phyloP scores from a whole-genome alignment of 257 asterid species.

The Solanum rostratum region DNA sequence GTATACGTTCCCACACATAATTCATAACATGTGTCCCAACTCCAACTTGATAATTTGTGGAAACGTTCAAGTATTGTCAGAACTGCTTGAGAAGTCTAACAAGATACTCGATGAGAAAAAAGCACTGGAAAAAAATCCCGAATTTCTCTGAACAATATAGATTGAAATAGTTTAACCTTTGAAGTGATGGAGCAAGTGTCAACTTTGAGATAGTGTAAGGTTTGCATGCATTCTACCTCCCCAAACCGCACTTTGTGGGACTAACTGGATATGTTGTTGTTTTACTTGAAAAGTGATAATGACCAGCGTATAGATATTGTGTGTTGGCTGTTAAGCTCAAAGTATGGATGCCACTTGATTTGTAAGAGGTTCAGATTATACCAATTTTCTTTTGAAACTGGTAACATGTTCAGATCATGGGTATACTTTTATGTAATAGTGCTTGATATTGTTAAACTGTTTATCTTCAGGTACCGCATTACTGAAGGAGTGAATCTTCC shows the following conservation, averaged over 20 bases:
- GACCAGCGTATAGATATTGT: not conserved
- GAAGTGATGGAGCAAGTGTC: not conserved
- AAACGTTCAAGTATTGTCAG: not conserved
- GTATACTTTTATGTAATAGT: not conserved
- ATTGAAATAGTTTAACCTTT: not conserved
- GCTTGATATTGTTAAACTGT: not conserved
- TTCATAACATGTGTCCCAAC: not conserved
- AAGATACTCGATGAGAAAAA: not conserved
- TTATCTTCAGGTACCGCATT: slow-evolving; percentile 72
- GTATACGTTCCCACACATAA: not conserved
- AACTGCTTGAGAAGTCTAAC: not conserved
- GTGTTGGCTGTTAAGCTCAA: not conserved
- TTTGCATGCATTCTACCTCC: not conserved
- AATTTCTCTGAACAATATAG: not conserved
- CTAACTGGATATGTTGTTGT: not conserved
- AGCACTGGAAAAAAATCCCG: not conserved
- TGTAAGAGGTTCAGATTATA: not conserved
- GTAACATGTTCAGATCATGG: not conserved
- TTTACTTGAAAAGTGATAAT: not conserved
- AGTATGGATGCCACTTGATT: not conserved
- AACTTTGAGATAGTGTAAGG: not conserved
- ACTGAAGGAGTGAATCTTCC: slow-evolving; percentile 99
- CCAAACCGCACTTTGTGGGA: not conserved
- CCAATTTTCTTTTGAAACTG: not conserved
- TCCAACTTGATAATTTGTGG: not conserved